These are phyloP conservation scores for Exophiala oligosperma DNA, from an alignment of 2,329 filamentous ascomycete genomes.

Conservation along the genomic window DNA sequence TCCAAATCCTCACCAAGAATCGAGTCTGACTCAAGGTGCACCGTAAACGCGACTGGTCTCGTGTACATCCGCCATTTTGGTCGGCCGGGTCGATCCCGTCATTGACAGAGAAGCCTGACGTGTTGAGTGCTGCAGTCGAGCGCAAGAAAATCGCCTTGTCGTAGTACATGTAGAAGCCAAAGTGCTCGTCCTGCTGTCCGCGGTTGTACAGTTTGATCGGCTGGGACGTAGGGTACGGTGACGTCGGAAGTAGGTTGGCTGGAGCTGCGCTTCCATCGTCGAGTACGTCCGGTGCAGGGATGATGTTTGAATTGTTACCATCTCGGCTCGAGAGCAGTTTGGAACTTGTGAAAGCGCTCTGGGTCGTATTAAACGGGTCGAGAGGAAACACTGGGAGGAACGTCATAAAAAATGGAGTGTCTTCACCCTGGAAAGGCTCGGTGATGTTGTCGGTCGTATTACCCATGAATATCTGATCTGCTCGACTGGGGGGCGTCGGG, in stretches of 20 bases:
- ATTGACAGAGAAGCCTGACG: conserved; percentile 16
- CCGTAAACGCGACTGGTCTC: conserved; percentile 47
- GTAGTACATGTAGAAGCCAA: conserved; percentile 92
- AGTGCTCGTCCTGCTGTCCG: conserved; percentile 77
- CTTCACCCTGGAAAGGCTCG: conserved; percentile 74
- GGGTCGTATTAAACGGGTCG: conserved; percentile 36
- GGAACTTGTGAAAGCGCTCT: conserved; percentile 23
- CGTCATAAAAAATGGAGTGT: conserved; percentile 85
- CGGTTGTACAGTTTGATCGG: conserved; percentile 84
- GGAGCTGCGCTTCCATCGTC: conserved; percentile 68
- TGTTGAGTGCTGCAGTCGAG: conserved; percentile 18
- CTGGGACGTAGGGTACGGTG: conserved; percentile 58
- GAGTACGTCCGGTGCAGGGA: conserved; percentile 25
- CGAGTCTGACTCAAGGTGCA: conserved; percentile 64
- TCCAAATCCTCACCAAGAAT: conserved; percentile 65
- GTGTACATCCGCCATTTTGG: conserved; percentile 51
- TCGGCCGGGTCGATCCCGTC: conserved; percentile 40
- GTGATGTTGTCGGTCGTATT: conserved; percentile 78
- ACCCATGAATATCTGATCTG: conserved; percentile 79
- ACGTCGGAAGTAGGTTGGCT: conserved; percentile 68
- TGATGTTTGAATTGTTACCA: conserved; percentile 19
- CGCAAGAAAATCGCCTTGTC: conserved; percentile 78
- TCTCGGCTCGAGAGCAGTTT: conserved; percentile 27
- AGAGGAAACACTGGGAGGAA: conserved; percentile 53
- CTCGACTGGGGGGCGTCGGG: conserved; percentile 51